phyloP scores from a whole-genome alignment of 116 monocot species.

The Trichopus zeylanicus region DNA sequence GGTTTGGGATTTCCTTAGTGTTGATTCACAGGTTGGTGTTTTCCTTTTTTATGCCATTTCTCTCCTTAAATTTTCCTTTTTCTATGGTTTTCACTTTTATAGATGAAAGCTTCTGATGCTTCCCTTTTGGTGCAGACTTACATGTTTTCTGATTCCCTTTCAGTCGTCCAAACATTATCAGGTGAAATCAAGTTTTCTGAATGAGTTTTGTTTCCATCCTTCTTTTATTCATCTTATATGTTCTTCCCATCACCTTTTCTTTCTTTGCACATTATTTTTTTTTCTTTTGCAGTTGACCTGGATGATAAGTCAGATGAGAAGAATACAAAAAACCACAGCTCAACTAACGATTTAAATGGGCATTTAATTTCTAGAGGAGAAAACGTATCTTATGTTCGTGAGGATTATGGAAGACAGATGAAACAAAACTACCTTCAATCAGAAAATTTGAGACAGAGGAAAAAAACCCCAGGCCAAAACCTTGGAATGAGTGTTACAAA shows the following conservation, averaged over 20 bases:
- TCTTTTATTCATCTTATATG: neutral
- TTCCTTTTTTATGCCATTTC: neutral
- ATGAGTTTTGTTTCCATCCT: neutral
- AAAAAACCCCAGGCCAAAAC: conserved; percentile 23
- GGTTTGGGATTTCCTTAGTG: conserved; percentile 98
- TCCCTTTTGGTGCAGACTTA: conserved; percentile 64
- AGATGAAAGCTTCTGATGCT: neutral
- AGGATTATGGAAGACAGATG: conserved; percentile 16
- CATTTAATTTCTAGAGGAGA: conserved; percentile 21
- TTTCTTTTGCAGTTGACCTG: conserved; percentile 45
- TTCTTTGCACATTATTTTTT: neutral
- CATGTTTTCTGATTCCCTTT: conserved; percentile 83
- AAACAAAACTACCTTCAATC: conserved; percentile 17
- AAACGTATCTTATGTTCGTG: conserved; percentile 4
- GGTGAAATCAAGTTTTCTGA: conserved; percentile 21
- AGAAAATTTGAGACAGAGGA: conserved; percentile 30
- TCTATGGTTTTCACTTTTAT: conserved; percentile 4
- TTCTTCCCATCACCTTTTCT: conserved; percentile 1
- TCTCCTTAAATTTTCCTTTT: neutral
- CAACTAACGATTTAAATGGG: conserved; percentile 23
- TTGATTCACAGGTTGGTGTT: conserved; percentile 92
- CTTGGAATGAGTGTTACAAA: conserved; percentile 15
- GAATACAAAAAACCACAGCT: conserved; percentile 16
- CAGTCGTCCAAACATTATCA: conserved; percentile 72
- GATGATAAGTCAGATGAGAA: conserved; percentile 50